Conservation (phyloP, 2,329 filamentous ascomycete species). For the Aspergillus tanneri region DNA sequence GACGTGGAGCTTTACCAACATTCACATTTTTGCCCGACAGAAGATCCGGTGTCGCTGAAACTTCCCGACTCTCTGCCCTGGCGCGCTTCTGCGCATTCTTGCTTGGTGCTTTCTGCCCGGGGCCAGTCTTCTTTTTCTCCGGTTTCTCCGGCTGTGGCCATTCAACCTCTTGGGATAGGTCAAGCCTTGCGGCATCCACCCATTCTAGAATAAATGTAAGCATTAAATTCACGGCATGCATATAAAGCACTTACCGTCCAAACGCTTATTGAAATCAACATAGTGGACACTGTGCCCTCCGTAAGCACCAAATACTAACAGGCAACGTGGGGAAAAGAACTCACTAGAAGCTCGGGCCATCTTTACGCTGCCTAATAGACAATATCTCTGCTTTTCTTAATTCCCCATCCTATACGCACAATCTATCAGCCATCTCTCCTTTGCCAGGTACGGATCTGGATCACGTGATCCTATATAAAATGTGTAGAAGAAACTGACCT, state of each 20-base stretch:
- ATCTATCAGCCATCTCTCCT: neutral
- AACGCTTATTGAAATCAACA: slow-evolving; percentile 93
- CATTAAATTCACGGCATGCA: neutral
- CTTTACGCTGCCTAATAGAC: slow-evolving; percentile 88
- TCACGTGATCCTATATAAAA: slow-evolving; percentile 34
- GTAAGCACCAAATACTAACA: slow-evolving; percentile 15
- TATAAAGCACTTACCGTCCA: slow-evolving; percentile 49
- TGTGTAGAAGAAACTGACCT: slow-evolving; percentile 53
- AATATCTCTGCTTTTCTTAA: slow-evolving; percentile 91
- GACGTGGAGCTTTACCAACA: slow-evolving; percentile 46
- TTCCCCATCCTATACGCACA: slow-evolving; percentile 66
- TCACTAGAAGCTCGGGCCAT: slow-evolving; percentile 79
- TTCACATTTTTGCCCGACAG: slow-evolving; percentile 51
- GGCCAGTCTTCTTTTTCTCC: slow-evolving; percentile 75
- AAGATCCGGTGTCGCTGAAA: slow-evolving; percentile 56
- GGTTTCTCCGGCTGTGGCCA: slow-evolving; percentile 91
- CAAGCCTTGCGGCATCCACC: slow-evolving; percentile 78
- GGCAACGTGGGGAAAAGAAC: slow-evolving; percentile 15
- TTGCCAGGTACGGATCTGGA: neutral
- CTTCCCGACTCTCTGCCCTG: slow-evolving; percentile 52
- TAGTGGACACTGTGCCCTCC: slow-evolving; percentile 69
- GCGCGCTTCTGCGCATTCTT: slow-evolving; percentile 60
- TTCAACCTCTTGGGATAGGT: slow-evolving; percentile 87
- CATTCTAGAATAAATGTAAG: slow-evolving; percentile 67
- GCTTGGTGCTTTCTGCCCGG: slow-evolving; percentile 52